Conservation (phyloP, 108 stramenopile species). For the Seminavis robusta region DNA sequence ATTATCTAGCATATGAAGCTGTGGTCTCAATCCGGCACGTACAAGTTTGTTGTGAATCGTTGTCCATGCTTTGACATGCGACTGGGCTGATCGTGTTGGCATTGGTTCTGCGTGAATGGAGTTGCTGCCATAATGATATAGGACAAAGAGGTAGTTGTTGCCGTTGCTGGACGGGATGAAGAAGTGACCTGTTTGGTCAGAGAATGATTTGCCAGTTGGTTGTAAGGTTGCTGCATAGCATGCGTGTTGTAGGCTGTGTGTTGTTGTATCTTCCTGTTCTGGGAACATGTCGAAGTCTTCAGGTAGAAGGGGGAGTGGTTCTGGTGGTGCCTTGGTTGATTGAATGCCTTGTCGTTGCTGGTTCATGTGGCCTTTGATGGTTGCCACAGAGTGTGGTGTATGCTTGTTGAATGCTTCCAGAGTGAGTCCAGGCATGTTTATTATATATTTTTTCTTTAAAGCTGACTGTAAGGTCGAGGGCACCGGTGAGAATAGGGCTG, state of each 20-base stretch:
- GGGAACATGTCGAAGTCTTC: neutral
- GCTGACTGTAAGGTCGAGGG: too few species aligned
- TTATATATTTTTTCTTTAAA: too few species aligned
- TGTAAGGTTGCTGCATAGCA: conserved; percentile 5
- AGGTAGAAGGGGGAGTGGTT: too few species aligned
- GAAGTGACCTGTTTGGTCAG: conserved; percentile 39
- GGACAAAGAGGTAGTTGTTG: conserved; percentile 35
- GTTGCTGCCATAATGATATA: conserved; percentile 38
- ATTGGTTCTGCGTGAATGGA: conserved; percentile 27
- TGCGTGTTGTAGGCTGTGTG: too few species aligned
- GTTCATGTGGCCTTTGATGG: too few species aligned
- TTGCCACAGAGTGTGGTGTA: too few species aligned
- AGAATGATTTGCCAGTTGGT: conserved; percentile 25
- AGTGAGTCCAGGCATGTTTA: too few species aligned
- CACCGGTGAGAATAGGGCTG: too few species aligned
- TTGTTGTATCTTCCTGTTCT: neutral
- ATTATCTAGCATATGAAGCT: conserved; percentile 18
- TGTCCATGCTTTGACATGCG: neutral
- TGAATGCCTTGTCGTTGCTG: too few species aligned
- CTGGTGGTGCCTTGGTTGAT: too few species aligned
- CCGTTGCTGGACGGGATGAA: conserved; percentile 19
- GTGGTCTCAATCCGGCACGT: neutral
- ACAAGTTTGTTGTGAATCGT: conserved; percentile 2
- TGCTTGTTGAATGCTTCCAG: too few species aligned
- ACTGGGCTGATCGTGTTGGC: neutral